These are phyloP conservation scores for Mycena vitilis DNA, from an alignment of 768 basidiomycete species.

Conservation along the genomic window DNA sequence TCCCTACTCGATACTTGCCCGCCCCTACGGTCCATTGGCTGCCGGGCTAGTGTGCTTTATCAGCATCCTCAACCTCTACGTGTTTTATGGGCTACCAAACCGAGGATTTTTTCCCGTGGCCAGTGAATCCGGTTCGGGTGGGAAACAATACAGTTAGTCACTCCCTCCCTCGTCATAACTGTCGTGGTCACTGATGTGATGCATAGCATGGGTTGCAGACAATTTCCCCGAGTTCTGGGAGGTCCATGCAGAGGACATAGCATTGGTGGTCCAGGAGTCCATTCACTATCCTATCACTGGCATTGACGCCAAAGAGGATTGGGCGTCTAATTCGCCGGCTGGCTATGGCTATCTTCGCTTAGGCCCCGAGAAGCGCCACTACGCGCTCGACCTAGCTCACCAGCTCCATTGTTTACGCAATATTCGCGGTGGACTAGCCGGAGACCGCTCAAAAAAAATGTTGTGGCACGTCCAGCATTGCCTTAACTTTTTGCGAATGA, in stretches of 20 bases:
- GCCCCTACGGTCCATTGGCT: too few species aligned
- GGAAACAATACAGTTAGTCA: background rate
- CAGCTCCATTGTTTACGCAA: background rate
- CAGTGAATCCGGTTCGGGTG: too few species aligned
- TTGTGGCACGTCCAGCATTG: background rate
- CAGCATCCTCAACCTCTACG: too few species aligned
- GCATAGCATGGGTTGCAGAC: background rate
- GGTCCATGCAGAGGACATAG: background rate
- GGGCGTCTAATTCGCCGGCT: background rate
- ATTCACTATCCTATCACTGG: background rate
- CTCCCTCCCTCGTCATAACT: background rate
- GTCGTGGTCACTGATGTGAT: too few species aligned
- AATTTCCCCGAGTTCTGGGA: constrained; percentile 1
- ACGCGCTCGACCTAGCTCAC: background rate
- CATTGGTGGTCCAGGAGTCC: background rate
- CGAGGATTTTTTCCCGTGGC: too few species aligned
- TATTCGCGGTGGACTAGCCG: background rate
- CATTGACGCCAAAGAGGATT: background rate
- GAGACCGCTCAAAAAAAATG: background rate
- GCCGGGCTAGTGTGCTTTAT: too few species aligned
- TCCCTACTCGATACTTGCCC: too few species aligned
- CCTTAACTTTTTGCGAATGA: background rate
- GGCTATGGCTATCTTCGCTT: background rate
- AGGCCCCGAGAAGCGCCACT: background rate
- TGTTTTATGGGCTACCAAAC: too few species aligned